Evolutionary conservation across 2,329 filamentous ascomycete genomes (phyloP), one percentile per base, ranked within the genome.

Genomic region (Aspergillus sp.): DNA sequence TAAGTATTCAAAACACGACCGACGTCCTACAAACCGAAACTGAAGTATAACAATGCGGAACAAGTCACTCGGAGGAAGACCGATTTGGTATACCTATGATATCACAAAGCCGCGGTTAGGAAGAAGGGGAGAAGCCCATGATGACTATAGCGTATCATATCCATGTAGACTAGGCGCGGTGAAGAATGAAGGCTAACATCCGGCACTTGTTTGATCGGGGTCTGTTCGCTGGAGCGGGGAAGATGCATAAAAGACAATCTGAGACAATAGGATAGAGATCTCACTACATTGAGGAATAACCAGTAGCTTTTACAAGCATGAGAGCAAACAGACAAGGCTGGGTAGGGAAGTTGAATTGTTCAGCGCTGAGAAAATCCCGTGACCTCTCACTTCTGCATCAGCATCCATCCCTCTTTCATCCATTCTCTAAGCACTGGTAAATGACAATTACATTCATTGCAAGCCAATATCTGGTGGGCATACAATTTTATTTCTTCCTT

Each of bases 11-110:
- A 33, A 15, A 19, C 13, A 19, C 56, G 55, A 51, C 19, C 10
- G n/a, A 50, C 41, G 46, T 54, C 53, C 58, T 57, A 57, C 44
- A 41, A 27, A 30, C 47, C 57, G 55, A 57, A 30, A 12, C 10
- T 30, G 53, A 48, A 44, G 45, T 22, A 51, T 54, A 35, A 53
- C 50, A 53, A 12, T 22, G 37, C 39, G 15, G 44, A 50, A 15
- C 37, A 37, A 41, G 20, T 38, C 43, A 49, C 48, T 64, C 61
- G 62, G 61, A 62, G 57, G 45, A 59, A 38, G 46, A 44, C 62
- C 61, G 61, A 64, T 37, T 41, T 48, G 47, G 43, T 27, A 41
- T 48, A 50, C 32, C 49, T 49, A 53, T 53, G 54, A 52, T 48
- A 48, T 48, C 15, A 39, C 19, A 13, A 56, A 53, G 57, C 52